phyloP scores from a whole-genome alignment of 495 filamentous ascomycete species.

The Apodospora peruviana region DNA sequence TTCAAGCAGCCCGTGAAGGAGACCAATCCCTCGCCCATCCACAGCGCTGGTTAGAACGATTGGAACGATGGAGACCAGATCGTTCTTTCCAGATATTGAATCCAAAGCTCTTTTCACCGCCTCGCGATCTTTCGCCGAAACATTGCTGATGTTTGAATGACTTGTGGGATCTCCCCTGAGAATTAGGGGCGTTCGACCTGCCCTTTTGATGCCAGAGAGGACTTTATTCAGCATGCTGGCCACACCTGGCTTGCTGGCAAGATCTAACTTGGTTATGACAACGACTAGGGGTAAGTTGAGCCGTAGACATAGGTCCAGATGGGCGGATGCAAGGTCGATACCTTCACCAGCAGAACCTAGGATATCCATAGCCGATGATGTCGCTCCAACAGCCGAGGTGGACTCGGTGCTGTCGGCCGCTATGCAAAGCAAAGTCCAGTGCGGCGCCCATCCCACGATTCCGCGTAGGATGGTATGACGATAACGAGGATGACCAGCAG shows the following conservation, averaged over 20 bases:
- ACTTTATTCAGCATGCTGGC: conserved; percentile 63
- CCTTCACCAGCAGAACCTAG: conserved; percentile 41
- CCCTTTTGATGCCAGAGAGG: conserved; percentile 70
- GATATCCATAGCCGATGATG: conserved; percentile 41
- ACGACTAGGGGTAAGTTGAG: conserved; percentile 69
- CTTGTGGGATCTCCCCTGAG: conserved; percentile 44
- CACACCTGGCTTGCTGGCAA: conserved; percentile 67
- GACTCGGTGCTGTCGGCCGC: conserved; percentile 67
- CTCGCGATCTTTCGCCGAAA: conserved; percentile 40
- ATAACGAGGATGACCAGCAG: conserved; percentile 83
- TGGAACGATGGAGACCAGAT: conserved; percentile 58
- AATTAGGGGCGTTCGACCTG: conserved; percentile 66
- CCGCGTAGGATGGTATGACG: conserved; percentile 81
- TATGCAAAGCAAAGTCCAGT: conserved; percentile 86
- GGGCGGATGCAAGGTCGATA: conserved; percentile 66
- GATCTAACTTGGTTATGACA: conserved; percentile 84
- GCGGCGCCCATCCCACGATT: conserved; percentile 91
- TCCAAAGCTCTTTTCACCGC: conserved; percentile 47
- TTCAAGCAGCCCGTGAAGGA: conserved; percentile 75
- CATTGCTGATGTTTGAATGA: conserved; percentile 25
- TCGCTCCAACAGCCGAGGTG: conserved; percentile 28
- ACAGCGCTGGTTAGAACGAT: conserved; percentile 86
- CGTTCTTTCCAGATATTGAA: conserved; percentile 38
- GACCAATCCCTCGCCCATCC: conserved; percentile 73
- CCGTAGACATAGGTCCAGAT: conserved; percentile 82